phyloP scores from a whole-genome alignment of 495 filamentous ascomycete species.

The Neurospora sp. region DNA sequence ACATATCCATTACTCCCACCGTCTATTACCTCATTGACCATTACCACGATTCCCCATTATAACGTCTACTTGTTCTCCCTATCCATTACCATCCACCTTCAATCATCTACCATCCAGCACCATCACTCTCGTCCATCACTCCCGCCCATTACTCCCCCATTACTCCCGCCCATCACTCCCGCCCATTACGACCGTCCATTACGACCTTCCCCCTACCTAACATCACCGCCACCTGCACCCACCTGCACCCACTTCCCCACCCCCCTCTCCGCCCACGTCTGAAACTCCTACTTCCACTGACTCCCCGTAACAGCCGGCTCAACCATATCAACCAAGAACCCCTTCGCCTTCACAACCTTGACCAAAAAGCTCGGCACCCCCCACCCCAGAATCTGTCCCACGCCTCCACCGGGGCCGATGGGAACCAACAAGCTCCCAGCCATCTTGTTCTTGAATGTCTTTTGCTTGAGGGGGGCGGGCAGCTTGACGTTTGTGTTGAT shows the following conservation, averaged over 20 bases:
- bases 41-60: background rate
- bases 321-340: slow-evolving; percentile 29
- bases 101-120: background rate
- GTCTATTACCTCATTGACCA: background rate
- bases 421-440: slow-evolving; percentile 33
- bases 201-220: background rate
- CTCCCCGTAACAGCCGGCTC: background rate
- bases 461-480: background rate
- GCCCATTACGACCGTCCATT: background rate
- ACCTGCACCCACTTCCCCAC: background rate
- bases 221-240: background rate
- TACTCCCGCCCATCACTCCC: background rate
- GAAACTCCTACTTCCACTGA: background rate
- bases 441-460: slow-evolving; percentile 29
- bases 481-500: background rate
- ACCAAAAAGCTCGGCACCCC: slow-evolving; percentile 42
- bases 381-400: slow-evolving; percentile 42
- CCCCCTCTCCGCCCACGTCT: background rate
- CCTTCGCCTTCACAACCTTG: slow-evolving; percentile 46
- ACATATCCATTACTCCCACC: background rate
- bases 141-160: background rate
- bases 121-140: too few species aligned
- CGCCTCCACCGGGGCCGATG: slow-evolving; percentile 42
- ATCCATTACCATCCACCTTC: background rate
- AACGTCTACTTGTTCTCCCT: background rate